Evolutionary conservation across 768 basidiomycete species (phyloP).

Genomic region (Pholiota microspora): DNA sequence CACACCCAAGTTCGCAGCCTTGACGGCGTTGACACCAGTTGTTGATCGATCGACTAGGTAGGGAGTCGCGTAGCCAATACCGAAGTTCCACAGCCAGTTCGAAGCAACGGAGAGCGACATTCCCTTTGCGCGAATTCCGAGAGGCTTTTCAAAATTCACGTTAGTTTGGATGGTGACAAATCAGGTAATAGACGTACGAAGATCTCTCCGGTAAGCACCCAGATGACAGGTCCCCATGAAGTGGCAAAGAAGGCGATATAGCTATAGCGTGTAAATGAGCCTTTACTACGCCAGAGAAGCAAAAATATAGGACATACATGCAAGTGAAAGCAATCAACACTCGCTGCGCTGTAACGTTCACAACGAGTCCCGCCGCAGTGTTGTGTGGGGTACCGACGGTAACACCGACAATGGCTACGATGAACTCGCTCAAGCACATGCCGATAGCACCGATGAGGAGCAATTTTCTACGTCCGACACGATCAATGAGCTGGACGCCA

Average conservation of each 20-base stretch:
- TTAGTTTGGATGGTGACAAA: no score
- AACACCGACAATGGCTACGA: constrained; percentile 50
- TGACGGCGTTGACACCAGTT: constrained; percentile 16
- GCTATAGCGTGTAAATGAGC: neutral
- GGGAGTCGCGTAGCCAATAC: constrained; percentile 58
- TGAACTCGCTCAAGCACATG: constrained; percentile 83
- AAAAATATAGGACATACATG: constrained; percentile 35
- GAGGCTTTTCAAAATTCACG: constrained; percentile 34
- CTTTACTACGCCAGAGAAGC: neutral
- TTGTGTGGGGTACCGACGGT: constrained; percentile 23
- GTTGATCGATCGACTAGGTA: constrained; percentile 48
- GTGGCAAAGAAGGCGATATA: constrained; percentile 42
- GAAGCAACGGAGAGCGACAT: constrained; percentile 63
- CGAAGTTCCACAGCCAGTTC: constrained; percentile 74
- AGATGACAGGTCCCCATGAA: constrained; percentile 72
- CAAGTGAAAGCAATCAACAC: constrained; percentile 60
- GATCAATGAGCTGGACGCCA: constrained; percentile 77
- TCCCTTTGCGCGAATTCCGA: constrained; percentile 75
- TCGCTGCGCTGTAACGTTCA: constrained; percentile 47
- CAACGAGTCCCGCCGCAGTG: constrained; percentile 9
- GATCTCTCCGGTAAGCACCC: constrained; percentile 72
- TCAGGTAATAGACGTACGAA: constrained; percentile 46
- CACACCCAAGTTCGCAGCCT: constrained; percentile 47
- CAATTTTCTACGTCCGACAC: constrained; percentile 74
- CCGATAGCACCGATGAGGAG: constrained; percentile 75